These are phyloP conservation scores for Mucor piriformis DNA, from an alignment of 371 early-diverging fungal genomes.

Conservation along the genomic window DNA sequence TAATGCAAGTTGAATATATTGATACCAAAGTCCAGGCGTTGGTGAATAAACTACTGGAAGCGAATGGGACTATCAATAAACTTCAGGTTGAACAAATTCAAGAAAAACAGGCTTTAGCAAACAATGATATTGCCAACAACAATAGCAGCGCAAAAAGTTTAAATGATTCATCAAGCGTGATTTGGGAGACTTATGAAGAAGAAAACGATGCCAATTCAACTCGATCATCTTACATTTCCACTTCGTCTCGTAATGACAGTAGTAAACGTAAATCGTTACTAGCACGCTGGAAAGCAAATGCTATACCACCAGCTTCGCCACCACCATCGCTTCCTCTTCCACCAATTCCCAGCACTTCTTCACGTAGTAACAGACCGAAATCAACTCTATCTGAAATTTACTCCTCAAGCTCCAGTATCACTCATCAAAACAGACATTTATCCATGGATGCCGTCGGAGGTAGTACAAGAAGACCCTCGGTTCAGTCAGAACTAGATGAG, in stretches of 20 bases:
- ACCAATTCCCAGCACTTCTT: constrained; percentile 20
- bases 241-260: background rate
- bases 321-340: constrained; percentile 30
- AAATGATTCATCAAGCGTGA: background rate
- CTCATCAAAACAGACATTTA: constrained; percentile 4
- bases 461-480: background rate
- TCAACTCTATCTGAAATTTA: constrained; percentile 11
- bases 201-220: constrained; percentile 5
- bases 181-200: constrained; percentile 6
- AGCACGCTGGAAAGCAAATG: constrained; percentile 23
- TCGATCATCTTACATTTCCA: constrained; percentile 13
- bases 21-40: constrained; percentile 26
- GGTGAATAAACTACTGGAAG: constrained; percentile 5
- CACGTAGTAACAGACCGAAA: background rate
- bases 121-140: background rate
- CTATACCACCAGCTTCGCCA: constrained; percentile 29
- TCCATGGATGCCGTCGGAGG: constrained; percentile 25
- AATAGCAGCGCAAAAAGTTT: background rate
- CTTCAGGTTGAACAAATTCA: constrained; percentile 7
- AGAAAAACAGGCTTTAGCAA: constrained; percentile 1
- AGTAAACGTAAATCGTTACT: constrained; percentile 6
- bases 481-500: constrained; percentile 9
- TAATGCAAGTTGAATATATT: constrained; percentile 14
- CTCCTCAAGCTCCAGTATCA: background rate
- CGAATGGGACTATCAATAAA: constrained; percentile 10